Percentiles rank a stretch among this genome's conserved stretches.
Conservation (phyloP, 352 stramenopile species). For the Phytophthora hybrid region DNA sequence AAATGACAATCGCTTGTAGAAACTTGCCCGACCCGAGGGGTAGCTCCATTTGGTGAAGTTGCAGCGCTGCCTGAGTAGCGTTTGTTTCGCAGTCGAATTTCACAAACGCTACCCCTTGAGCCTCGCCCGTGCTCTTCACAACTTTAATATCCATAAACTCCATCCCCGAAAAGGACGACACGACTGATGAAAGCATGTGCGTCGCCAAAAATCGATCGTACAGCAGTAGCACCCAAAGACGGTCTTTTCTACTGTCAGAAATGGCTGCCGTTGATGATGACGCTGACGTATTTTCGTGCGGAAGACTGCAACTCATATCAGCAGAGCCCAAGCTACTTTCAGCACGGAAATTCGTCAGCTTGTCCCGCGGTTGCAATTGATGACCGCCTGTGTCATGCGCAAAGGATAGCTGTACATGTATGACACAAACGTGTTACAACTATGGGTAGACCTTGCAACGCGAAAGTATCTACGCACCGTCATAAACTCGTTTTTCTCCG, state of each 20-base stretch:
- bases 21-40: constrained; percentile 55
- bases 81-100: constrained; percentile 72
- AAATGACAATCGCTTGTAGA: constrained; percentile 75
- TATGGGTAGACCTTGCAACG: not conserved
- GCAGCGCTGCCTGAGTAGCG: constrained; percentile 52
- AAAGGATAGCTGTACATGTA: constrained; percentile 62
- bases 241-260: constrained; percentile 30
- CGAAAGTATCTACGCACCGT: constrained; percentile 41
- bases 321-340: constrained; percentile 11
- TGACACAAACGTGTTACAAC: not conserved
- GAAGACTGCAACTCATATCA: not conserved
- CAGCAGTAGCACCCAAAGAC: constrained; percentile 74
- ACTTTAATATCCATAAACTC: constrained; percentile 88
- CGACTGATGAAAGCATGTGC: constrained; percentile 66
- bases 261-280: constrained; percentile 8
- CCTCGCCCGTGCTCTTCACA: constrained; percentile 62
- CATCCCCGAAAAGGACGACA: constrained; percentile 70
- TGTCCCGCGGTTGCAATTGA: constrained; percentile 25
- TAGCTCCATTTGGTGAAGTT: constrained; percentile 73
- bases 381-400: constrained; percentile 39
- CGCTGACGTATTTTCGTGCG: constrained; percentile 4
- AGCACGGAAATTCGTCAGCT: constrained; percentile 3
- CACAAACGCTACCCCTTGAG: constrained; percentile 78
- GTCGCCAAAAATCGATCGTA: constrained; percentile 75
- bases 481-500: constrained; percentile 55